Evolutionary conservation across 495 filamentous ascomycete genomes (phyloP).

Genomic region (Aspergillus panamensis): DNA sequence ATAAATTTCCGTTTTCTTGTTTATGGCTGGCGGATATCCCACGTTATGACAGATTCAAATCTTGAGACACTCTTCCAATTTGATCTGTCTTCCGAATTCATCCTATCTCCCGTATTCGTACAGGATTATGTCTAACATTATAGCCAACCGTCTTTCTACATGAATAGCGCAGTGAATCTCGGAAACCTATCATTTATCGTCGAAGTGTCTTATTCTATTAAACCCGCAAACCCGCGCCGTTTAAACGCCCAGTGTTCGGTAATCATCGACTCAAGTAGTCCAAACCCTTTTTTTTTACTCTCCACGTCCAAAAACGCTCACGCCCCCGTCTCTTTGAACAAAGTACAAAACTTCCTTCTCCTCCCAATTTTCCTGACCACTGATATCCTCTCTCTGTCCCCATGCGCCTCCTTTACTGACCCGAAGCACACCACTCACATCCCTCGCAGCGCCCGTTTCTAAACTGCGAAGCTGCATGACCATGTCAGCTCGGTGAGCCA

Average conservation of each 20-base stretch:
- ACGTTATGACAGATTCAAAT: slow-evolving; percentile 42
- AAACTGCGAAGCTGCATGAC: slow-evolving; percentile 68
- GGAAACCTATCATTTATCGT: not conserved
- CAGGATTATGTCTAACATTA: not conserved
- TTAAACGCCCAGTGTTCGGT: not conserved
- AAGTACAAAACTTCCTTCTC: slow-evolving; percentile 79
- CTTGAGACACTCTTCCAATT: slow-evolving; percentile 41
- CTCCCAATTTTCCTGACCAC: slow-evolving; percentile 35
- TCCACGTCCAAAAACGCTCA: slow-evolving; percentile 77
- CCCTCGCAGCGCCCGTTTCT: slow-evolving; percentile 80
- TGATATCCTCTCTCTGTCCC: slow-evolving; percentile 30
- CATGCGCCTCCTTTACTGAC: slow-evolving; percentile 59
- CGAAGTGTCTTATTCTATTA: too few relatives aligned
- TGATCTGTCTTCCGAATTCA: slow-evolving; percentile 32
- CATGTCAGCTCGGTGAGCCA: slow-evolving; percentile 70
- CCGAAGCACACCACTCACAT: slow-evolving; percentile 86
- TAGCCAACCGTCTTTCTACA: not conserved
- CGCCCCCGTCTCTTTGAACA: slow-evolving; percentile 71
- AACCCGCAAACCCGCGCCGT: not conserved
- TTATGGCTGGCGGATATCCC: slow-evolving; percentile 47
- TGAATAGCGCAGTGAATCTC: not conserved
- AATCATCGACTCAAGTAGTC: not conserved
- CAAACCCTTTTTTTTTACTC: slow-evolving; percentile 30
- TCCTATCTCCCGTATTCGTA: slow-evolving; percentile 6
- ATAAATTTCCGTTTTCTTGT: slow-evolving; percentile 45